Percentiles rank a stretch among this genome's conserved stretches.
These are phyloP conservation scores for Xylaria acuta DNA, from an alignment of 495 filamentous ascomycete species.

Conservation along the genomic window DNA sequence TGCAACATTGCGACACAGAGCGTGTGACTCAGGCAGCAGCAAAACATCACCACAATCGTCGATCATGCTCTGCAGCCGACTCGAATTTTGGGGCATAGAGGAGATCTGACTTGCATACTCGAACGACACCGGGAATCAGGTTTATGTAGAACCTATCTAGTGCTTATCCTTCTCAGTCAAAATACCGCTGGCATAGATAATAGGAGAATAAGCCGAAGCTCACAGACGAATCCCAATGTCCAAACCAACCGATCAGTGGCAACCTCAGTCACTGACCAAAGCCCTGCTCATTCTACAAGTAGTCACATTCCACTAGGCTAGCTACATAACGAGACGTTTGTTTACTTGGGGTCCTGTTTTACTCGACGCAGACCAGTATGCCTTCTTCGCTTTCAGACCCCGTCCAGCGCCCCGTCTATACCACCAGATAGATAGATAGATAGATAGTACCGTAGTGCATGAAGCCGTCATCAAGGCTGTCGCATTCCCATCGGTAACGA, in stretches of 20 bases:
- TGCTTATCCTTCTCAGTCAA: background rate
- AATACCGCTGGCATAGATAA: background rate
- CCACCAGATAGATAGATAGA: background rate
- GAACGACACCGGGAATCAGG: constrained; percentile 1
- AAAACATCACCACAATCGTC: constrained; percentile 1
- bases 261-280: background rate
- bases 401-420: background rate
- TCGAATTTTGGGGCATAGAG: background rate
- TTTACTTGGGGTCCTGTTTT: no score
- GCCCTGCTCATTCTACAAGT: no score
- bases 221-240: background rate
- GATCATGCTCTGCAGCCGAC: constrained; percentile 12
- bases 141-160: constrained; percentile 13
- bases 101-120: constrained; percentile 17
- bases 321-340: background rate
- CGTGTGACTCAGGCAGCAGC: constrained; percentile 23
- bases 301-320: background rate
- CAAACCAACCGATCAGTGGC: background rate
- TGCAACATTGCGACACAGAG: background rate
- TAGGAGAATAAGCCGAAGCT: background rate
- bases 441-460: background rate
- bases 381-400: background rate
- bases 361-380: no score
- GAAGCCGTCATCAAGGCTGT: constrained; percentile 11
- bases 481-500: constrained; percentile 13